Conservation (phyloP, 2,329 filamentous ascomycete species). For the Stagonosporopsis vannaccii region DNA sequence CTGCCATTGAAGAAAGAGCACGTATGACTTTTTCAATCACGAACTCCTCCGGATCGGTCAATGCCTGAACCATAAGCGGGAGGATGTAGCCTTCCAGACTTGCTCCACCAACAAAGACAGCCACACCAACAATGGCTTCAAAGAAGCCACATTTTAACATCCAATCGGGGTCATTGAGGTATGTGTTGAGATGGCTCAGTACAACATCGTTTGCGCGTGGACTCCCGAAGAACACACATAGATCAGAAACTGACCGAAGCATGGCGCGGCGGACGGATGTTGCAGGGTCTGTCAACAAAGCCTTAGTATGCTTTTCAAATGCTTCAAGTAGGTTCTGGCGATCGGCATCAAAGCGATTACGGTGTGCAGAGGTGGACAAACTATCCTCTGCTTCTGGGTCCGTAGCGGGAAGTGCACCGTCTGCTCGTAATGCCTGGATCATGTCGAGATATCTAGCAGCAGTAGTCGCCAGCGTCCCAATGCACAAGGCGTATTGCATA, state of each 20-base stretch:
- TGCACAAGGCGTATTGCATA: constrained; percentile 90
- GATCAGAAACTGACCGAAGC: constrained; percentile 84
- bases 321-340: constrained; percentile 80
- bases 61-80: constrained; percentile 91
- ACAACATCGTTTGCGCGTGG: constrained; percentile 95
- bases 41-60: constrained; percentile 91
- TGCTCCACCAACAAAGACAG: constrained; percentile 85
- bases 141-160: constrained; percentile 96
- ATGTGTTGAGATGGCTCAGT: constrained; percentile 93
- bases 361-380: constrained; percentile 72
- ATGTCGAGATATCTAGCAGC: constrained; percentile 87
- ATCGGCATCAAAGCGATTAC: constrained; percentile 87
- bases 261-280: constrained; percentile 89
- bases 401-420: constrained; percentile 78
- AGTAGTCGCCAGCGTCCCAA: constrained; percentile 86
- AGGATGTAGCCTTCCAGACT: constrained; percentile 95
- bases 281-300: constrained; percentile 85
- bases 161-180: constrained; percentile 96
- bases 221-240: constrained; percentile 95
- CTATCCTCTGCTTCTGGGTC: constrained; percentile 83
- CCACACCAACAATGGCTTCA: constrained; percentile 91
- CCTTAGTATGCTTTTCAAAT: constrained; percentile 88
- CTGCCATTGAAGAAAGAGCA: constrained; percentile 86
- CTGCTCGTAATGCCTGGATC: constrained; percentile 84
- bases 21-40: constrained; percentile 91